Evolutionary conservation across 2,329 filamentous ascomycete species (phyloP).

Genomic region (Epichloe gansuensis): DNA sequence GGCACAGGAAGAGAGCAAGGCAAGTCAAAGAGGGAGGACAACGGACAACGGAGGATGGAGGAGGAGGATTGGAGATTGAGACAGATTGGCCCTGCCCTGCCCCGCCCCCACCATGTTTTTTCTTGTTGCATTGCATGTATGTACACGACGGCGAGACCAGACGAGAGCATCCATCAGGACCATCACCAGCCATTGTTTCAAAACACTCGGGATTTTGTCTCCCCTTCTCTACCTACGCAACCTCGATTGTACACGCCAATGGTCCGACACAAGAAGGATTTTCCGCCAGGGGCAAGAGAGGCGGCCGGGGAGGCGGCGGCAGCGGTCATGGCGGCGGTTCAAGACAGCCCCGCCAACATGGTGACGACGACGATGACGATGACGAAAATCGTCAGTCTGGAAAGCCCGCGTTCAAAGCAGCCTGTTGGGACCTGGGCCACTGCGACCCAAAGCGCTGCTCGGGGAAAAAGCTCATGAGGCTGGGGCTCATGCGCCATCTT

Average conservation of each 20-base stretch:
- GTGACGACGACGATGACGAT: slow-evolving; percentile 25
- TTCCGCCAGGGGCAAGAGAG: slow-evolving; percentile 62
- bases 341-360: slow-evolving; percentile 35
- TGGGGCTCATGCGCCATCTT: slow-evolving; percentile 87
- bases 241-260: slow-evolving; percentile 58
- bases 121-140: background rate
- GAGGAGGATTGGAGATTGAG: no score
- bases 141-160: no score
- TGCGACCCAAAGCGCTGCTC: slow-evolving; percentile 96
- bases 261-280: slow-evolving; percentile 95
- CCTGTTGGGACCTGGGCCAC: slow-evolving; percentile 95
- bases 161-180: no score
- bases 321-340: slow-evolving; percentile 30
- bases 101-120: background rate
- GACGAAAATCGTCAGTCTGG: slow-evolving; percentile 13
- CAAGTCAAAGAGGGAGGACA: no score
- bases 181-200: no score
- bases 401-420: slow-evolving; percentile 66
- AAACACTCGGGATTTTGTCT: no score
- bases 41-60: no score
- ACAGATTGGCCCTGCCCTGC: background rate
- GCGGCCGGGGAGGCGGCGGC: slow-evolving; percentile 41
- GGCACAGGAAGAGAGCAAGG: no score
- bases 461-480: slow-evolving; percentile 83
- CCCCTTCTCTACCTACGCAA: no score